Conservation (phyloP, 768 basidiomycete genomes). For the Exidia glandulosa region DNA sequence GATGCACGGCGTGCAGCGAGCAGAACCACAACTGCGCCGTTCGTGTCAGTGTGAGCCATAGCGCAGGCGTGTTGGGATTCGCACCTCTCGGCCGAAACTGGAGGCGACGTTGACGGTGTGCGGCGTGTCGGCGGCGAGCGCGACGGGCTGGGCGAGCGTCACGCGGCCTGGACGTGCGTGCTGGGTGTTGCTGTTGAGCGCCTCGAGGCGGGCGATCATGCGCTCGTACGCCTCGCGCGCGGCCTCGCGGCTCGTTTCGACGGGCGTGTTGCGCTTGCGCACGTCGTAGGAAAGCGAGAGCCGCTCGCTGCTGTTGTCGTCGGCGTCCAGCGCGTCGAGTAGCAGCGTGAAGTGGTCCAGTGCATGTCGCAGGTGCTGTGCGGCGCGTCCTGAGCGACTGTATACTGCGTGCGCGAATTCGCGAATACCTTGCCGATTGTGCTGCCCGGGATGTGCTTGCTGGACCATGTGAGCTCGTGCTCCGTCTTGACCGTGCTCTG, state of each 20-base stretch:
- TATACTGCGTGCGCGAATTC: not conserved
- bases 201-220: conserved; percentile 45
- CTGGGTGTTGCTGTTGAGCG: conserved; percentile 15
- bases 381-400: not conserved
- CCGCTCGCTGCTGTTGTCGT: not conserved
- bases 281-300: conserved; percentile 61
- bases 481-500: conserved; percentile 55
- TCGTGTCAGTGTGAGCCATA: conserved; percentile 3
- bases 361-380: conserved; percentile 75
- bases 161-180: conserved; percentile 15
- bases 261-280: conserved; percentile 67
- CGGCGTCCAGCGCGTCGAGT: conserved; percentile 22
- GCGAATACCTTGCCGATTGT: conserved; percentile 54
- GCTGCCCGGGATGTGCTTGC: conserved; percentile 74
- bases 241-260: conserved; percentile 57
- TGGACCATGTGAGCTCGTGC: conserved; percentile 55
- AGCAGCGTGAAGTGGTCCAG: conserved; percentile 72
- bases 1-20: conserved; percentile 78
- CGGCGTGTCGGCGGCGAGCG: conserved; percentile 72
- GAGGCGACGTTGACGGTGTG: conserved; percentile 62
- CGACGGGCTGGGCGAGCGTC: conserved; percentile 50
- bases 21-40: conserved; percentile 66
- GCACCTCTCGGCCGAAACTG: conserved; percentile 75
- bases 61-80: conserved; percentile 2
- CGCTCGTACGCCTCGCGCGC: conserved; percentile 48